phyloP scores from a whole-genome alignment of 1,284 basidiomycete genomes.

The Cryptococcus floricola region DNA sequence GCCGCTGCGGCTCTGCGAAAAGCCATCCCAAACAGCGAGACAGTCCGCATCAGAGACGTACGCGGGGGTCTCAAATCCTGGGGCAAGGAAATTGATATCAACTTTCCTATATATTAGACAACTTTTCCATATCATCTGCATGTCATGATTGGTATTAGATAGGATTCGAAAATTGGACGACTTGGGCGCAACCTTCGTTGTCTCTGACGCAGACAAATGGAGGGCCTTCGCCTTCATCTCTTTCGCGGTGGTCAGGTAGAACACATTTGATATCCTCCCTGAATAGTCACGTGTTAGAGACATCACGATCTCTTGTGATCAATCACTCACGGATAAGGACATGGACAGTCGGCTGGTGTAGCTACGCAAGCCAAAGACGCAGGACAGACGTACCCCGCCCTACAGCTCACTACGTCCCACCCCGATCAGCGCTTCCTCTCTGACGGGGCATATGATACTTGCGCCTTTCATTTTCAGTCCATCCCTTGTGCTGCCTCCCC shows the following conservation, averaged over 20 bases:
- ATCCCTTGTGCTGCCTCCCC: slow-evolving; percentile 37
- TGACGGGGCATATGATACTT: slow-evolving; percentile 4
- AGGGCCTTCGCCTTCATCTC: slow-evolving; percentile 47
- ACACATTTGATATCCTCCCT: slow-evolving; percentile 47
- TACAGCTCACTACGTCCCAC: slow-evolving; percentile 35
- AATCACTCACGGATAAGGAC: slow-evolving; percentile 43
- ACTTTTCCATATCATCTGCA: background rate
- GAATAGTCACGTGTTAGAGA: background rate
- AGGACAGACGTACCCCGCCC: slow-evolving; percentile 46
- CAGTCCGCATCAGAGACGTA: slow-evolving; percentile 61
- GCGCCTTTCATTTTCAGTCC: slow-evolving; percentile 36
- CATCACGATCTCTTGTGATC: too few species aligned
- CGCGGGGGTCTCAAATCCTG: slow-evolving; percentile 74
- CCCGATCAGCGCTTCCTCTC: background rate
- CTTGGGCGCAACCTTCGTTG: slow-evolving; percentile 26
- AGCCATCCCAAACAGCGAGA: slow-evolving; percentile 57
- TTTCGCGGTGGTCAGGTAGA: slow-evolving; percentile 32
- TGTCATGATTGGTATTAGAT: slow-evolving; percentile 21
- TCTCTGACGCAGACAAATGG: slow-evolving; percentile 43
- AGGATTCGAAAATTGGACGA: slow-evolving; percentile 22
- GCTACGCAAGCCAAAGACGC: slow-evolving; percentile 41
- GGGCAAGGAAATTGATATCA: slow-evolving; percentile 64
- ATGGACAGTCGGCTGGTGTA: slow-evolving; percentile 47
- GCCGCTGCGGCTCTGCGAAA: slow-evolving; percentile 64
- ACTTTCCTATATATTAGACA: slow-evolving; percentile 69